Conservation (phyloP, 352 stramenopile genomes). For the Lagenidium giganteum region DNA sequence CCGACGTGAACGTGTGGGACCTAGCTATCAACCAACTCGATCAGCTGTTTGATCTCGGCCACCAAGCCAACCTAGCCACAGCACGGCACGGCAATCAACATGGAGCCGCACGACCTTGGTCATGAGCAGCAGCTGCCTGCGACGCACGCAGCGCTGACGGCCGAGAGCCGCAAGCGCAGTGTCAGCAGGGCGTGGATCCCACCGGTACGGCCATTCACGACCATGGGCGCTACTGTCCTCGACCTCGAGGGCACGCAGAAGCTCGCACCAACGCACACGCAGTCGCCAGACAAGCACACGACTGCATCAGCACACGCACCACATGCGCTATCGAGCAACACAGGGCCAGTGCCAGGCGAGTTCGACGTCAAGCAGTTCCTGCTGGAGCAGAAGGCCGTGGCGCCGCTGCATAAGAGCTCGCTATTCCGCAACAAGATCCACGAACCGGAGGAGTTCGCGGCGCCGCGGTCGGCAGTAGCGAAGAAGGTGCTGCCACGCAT, state of each 20-base stretch:
- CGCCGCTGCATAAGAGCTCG: constrained; percentile 47
- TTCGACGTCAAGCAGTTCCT: constrained; percentile 69
- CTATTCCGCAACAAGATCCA: constrained; percentile 38
- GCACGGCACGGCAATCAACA: not conserved
- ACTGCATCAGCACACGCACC: not conserved
- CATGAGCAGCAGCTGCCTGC: constrained; percentile 6
- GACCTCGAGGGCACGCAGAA: constrained; percentile 17
- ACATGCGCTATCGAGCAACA: not conserved
- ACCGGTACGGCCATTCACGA: constrained; percentile 28
- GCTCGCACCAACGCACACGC: too few relatives aligned
- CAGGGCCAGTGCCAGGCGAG: constrained; percentile 10
- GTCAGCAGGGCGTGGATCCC: too few relatives aligned
- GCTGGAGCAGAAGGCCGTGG: constrained; percentile 46
- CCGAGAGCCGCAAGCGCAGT: too few relatives aligned
- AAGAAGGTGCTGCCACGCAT: constrained; percentile 40
- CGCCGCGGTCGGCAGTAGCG: too few relatives aligned
- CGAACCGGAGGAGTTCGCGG: not conserved
- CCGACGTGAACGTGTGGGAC: too few relatives aligned
- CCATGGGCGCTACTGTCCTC: constrained; percentile 25
- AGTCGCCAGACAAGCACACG: too few relatives aligned
- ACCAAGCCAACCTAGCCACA: too few relatives aligned
- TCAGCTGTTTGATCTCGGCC: too few relatives aligned
- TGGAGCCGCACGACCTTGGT: not conserved
- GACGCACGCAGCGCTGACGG: too few relatives aligned
- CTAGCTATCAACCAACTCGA: too few relatives aligned